Percentiles rank a stretch among this genome's conserved stretches.
Evolutionary conservation across 805 yeast genomes (phyloP).

Genomic region (Schwanniomyces vanrijiae): DNA sequence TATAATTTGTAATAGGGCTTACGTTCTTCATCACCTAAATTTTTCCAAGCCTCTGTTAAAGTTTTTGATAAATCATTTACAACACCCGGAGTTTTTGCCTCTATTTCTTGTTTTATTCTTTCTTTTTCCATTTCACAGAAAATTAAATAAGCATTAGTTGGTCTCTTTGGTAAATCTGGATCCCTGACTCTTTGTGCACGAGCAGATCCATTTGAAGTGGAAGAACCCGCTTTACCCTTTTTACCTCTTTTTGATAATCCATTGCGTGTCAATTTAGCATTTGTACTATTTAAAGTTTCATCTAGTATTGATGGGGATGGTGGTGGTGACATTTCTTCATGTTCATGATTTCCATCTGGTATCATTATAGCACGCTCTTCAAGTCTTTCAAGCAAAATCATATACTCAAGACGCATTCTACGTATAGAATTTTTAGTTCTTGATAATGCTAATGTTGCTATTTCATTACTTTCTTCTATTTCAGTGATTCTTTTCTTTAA

Average conservation of each 20-base stretch:
- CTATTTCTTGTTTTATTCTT: constrained; percentile 57
- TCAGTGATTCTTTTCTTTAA: constrained; percentile 67
- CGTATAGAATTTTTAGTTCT: constrained; percentile 76
- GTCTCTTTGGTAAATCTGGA: constrained; percentile 84
- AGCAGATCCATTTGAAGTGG: constrained; percentile 26
- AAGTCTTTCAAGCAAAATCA: constrained; percentile 74
- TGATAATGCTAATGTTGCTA: constrained; percentile 70
- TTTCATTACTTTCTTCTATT: constrained; percentile 75
- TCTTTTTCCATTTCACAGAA: constrained; percentile 89
- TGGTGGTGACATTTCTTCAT: constrained; percentile 40
- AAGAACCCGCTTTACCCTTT: constrained; percentile 13
- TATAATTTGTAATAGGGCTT: constrained; percentile 73
- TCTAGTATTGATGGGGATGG: constrained; percentile 38
- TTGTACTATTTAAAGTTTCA: constrained; percentile 24
- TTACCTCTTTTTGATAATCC: constrained; percentile 19
- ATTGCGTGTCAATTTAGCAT: constrained; percentile 18
- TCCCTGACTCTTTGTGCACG: constrained; percentile 54
- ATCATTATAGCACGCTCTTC: constrained; percentile 52
- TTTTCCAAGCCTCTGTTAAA: constrained; percentile 85
- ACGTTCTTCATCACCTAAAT: constrained; percentile 63
- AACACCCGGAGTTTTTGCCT: constrained; percentile 48
- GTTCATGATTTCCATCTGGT: constrained; percentile 23
- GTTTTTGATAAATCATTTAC: constrained; percentile 69
- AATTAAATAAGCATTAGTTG: constrained; percentile 84
- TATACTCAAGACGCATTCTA: constrained; percentile 79